A percentile compares a stretch with the other conserved stretches of the same genome.
These are phyloP conservation scores for Tetrahymena malaccensis DNA, from an alignment of 73 alveolate genomes.

Conservation along the genomic window DNA sequence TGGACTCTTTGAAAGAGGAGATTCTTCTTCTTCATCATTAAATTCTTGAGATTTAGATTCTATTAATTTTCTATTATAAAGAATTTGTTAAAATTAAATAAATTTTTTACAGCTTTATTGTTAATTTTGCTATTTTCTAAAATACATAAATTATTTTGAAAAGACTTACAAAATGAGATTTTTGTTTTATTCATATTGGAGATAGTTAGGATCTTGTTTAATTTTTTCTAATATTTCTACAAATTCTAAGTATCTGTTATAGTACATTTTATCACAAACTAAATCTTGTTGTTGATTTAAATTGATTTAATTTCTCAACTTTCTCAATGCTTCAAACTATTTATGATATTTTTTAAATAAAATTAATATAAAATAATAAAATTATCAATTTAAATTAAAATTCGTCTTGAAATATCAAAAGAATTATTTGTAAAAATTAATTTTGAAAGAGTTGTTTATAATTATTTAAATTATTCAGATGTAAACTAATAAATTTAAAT, in stretches of 20 bases:
- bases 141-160: no score
- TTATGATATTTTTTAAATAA: background rate
- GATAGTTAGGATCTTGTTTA: background rate
- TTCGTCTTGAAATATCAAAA: no score
- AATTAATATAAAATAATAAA: background rate
- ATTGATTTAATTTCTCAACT: background rate
- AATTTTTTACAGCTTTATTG: no score
- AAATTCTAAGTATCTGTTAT: background rate
- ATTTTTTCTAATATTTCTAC: background rate
- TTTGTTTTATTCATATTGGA: background rate
- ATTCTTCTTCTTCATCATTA: background rate
- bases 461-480: no score
- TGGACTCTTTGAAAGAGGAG: background rate
- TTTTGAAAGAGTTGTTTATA: no score
- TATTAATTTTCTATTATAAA: background rate
- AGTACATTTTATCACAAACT: background rate
- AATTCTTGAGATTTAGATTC: background rate
- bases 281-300: background rate
- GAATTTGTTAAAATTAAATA: no score
- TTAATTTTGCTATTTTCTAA: no score
- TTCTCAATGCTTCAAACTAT: background rate
- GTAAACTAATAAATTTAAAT: no score
- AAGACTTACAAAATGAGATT: background rate
- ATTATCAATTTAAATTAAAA: no score
- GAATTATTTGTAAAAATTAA: no score